phyloP scores from a whole-genome alignment of 345 rosid species.

The Orychophragmus violaceus region DNA sequence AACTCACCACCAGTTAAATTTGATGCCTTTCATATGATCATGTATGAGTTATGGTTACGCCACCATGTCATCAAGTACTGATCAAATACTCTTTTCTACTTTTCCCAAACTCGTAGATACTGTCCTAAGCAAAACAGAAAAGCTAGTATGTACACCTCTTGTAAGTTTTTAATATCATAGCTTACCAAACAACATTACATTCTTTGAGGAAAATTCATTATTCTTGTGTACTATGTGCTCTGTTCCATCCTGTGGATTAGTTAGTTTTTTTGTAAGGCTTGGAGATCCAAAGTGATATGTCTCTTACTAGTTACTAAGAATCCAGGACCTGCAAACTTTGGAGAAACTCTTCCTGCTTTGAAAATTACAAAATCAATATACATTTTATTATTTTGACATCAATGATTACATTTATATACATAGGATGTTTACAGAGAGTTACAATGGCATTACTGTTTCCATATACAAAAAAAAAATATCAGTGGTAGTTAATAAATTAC shows the following conservation, averaged over 20 bases:
- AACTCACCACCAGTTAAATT: constrained; percentile 66
- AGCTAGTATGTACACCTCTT: constrained; percentile 26
- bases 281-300: not conserved
- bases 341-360: not conserved
- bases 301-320: not conserved
- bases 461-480: constrained; percentile 17
- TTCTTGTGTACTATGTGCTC: constrained; percentile 5
- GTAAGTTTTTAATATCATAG: constrained; percentile 25
- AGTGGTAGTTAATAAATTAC: constrained; percentile 16
- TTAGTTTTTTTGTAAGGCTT: too few relatives aligned
- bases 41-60: constrained; percentile 93
- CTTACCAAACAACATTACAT: constrained; percentile 4
- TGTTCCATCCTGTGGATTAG: not conserved
- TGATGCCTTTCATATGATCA: constrained; percentile 94
- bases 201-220: constrained; percentile 20
- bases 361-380: not conserved
- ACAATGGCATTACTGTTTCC: constrained; percentile 6
- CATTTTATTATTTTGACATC: not conserved
- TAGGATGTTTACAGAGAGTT: too few relatives aligned
- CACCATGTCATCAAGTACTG: constrained; percentile 81
- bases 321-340: not conserved
- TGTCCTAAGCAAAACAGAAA: not conserved
- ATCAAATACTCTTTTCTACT: not conserved
- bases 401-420: not conserved
- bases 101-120: constrained; percentile 15